A percentile compares a stretch with the other conserved stretches of the same genome.
phyloP scores from a whole-genome alignment of 768 basidiomycete genomes.

The Neoboletus brunneissimus region DNA sequence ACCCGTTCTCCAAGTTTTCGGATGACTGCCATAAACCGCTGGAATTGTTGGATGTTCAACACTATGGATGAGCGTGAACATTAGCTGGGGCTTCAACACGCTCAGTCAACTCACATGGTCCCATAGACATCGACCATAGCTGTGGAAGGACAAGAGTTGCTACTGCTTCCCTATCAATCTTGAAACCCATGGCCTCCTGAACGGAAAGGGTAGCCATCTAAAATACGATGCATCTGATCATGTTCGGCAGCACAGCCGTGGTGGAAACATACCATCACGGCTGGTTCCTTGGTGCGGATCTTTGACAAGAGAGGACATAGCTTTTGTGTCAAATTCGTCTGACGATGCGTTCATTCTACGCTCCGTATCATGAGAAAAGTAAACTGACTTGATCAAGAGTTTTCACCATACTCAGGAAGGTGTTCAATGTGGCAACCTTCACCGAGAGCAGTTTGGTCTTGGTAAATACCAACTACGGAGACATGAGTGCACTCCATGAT shows the following conservation, averaged over 20 bases:
- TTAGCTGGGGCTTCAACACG: background rate
- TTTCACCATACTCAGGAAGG: constrained; percentile 84
- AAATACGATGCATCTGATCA: constrained; percentile 1
- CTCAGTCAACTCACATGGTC: constrained; percentile 61
- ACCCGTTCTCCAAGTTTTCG: constrained; percentile 79
- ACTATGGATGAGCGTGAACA: constrained; percentile 40
- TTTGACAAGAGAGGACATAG: constrained; percentile 91
- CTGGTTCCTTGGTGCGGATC: constrained; percentile 94
- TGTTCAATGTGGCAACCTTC: constrained; percentile 84
- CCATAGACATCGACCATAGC: constrained; percentile 97
- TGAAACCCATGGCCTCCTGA: constrained; percentile 95
- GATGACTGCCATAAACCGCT: constrained; percentile 87
- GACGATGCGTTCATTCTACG: constrained; percentile 2
- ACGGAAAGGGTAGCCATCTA: constrained; percentile 87
- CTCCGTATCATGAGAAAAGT: background rate
- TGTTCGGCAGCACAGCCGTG: background rate
- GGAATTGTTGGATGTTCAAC: constrained; percentile 83
- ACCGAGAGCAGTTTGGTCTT: constrained; percentile 87
- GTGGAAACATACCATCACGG: constrained; percentile 67
- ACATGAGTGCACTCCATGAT: constrained; percentile 9
- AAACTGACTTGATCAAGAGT: constrained; percentile 76
- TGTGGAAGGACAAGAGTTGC: constrained; percentile 87
- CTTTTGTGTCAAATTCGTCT: constrained; percentile 90
- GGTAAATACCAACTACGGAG: constrained; percentile 79
- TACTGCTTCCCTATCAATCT: constrained; percentile 90